These are phyloP conservation scores for Hyaloscypha variabilis DNA, from an alignment of 495 filamentous ascomycete genomes.

Conservation along the genomic window DNA sequence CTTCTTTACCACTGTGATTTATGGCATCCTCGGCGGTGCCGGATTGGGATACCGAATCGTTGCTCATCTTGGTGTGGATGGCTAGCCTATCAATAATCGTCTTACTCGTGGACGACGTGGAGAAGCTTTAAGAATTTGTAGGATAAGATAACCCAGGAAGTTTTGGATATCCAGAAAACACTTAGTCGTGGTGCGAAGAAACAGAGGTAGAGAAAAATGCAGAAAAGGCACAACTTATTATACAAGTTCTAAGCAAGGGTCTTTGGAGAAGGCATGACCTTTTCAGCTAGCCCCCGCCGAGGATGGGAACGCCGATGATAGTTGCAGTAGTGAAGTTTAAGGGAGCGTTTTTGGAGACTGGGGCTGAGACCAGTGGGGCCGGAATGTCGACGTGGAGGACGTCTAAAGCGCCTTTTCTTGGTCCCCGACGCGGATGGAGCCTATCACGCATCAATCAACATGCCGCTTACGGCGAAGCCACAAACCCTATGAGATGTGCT, in stretches of 20 bases:
- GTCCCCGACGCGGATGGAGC: not conserved
- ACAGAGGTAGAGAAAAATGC: not conserved
- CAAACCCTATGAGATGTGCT: not conserved
- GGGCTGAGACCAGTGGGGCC: not conserved
- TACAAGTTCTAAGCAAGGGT: not conserved
- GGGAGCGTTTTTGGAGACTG: not conserved
- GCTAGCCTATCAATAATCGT: no score
- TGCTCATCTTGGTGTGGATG: not conserved
- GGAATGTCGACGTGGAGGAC: not conserved
- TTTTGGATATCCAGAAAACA: not conserved
- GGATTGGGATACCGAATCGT: not conserved
- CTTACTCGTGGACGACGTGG: no score
- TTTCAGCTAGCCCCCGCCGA: not conserved
- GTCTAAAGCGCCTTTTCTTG: not conserved
- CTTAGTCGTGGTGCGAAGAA: not conserved
- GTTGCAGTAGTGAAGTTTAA: not conserved
- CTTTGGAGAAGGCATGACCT: not conserved
- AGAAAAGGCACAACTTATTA: not conserved
- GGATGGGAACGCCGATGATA: not conserved
- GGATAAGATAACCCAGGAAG: no score
- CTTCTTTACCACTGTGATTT: not conserved
- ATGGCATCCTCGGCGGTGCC: not conserved
- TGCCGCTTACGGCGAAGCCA: not conserved
- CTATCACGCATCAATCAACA: not conserved
- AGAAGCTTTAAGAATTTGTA: no score